A percentile compares a stretch with the other conserved stretches of the same genome.
phyloP scores from a whole-genome alignment of 2,329 filamentous ascomycete species.

The Aspergillus phoenicis region DNA sequence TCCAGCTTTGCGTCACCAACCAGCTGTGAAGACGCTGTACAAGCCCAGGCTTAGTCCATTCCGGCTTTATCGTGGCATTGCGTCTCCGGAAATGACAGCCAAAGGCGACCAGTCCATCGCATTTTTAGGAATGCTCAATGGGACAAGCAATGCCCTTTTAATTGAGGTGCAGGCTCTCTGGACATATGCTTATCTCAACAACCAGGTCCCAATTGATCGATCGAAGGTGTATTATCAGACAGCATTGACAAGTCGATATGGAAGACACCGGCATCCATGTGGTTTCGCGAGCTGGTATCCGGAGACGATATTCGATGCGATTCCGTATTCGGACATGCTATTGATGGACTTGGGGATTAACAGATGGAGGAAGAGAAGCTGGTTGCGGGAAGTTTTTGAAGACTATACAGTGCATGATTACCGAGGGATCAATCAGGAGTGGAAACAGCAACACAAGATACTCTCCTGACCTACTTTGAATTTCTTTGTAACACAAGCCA shows the following conservation, averaged over 20 bases:
- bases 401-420: conserved; percentile 9
- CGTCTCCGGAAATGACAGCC: neutral
- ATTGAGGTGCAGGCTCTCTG: conserved; percentile 8
- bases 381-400: neutral
- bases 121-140: conserved; percentile 7
- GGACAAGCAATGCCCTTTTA: neutral
- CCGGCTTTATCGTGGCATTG: conserved; percentile 8
- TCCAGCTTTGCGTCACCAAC: conserved; percentile 7
- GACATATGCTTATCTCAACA: conserved; percentile 7
- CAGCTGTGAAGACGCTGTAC: neutral
- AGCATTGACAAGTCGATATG: conserved; percentile 2
- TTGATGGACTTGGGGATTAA: conserved; percentile 2
- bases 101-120: conserved; percentile 3
- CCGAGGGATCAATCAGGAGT: conserved; percentile 1
- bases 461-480: too few species aligned
- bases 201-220: neutral
- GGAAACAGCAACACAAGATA: neutral
- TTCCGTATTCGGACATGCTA: conserved; percentile 8
- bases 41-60: neutral
- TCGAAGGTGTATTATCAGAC: conserved; percentile 4
- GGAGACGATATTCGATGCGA: conserved; percentile 5
- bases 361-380: neutral
- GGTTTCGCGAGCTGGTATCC: conserved; percentile 10
- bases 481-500: too few species aligned
- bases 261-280: conserved; percentile 5